Percentiles rank a stretch among this genome's conserved stretches.
Evolutionary conservation across 441 rosid genomes (phyloP).

Genomic region (Populus tomentosa): DNA sequence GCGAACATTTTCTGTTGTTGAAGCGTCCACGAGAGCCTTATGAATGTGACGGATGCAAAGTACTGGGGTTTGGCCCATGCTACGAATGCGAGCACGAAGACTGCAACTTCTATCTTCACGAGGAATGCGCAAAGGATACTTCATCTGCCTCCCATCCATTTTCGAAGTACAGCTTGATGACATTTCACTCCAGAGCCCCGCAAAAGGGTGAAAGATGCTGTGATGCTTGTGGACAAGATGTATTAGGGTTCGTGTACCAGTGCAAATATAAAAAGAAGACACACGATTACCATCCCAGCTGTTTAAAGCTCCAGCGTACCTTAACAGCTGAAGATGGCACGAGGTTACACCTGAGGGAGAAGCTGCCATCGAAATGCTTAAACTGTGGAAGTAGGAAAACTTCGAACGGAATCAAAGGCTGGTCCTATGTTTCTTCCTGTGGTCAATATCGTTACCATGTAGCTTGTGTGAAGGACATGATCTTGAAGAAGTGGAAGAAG

Average conservation of each 20-base stretch:
- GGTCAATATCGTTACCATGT: background rate
- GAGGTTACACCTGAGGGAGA: background rate
- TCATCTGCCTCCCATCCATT: conserved; percentile 15
- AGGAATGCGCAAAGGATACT: conserved; percentile 17
- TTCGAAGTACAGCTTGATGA: conserved; percentile 17
- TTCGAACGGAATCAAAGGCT: background rate
- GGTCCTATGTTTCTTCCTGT: background rate
- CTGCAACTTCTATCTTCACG: conserved; percentile 28
- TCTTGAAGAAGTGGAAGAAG: background rate
- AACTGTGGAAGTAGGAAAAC: background rate
- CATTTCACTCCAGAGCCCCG: conserved; percentile 12
- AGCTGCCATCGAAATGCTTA: background rate
- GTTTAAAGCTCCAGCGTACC: conserved; percentile 4
- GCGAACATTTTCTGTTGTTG: conserved; percentile 14
- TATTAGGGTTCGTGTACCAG: conserved; percentile 28
- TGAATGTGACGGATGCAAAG: conserved; percentile 37
- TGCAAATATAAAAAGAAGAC: background rate
- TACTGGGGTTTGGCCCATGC: conserved; percentile 17
- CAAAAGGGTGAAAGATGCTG: conserved; percentile 6
- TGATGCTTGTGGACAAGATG: conserved; percentile 19
- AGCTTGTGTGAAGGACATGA: background rate
- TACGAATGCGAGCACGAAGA: conserved; percentile 19
- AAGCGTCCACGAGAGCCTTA: conserved; percentile 19
- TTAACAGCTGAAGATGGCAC: background rate
- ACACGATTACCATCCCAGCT: conserved; percentile 31